phyloP scores from a whole-genome alignment of 2,329 filamentous ascomycete species.

The Blastomyces percursus region DNA sequence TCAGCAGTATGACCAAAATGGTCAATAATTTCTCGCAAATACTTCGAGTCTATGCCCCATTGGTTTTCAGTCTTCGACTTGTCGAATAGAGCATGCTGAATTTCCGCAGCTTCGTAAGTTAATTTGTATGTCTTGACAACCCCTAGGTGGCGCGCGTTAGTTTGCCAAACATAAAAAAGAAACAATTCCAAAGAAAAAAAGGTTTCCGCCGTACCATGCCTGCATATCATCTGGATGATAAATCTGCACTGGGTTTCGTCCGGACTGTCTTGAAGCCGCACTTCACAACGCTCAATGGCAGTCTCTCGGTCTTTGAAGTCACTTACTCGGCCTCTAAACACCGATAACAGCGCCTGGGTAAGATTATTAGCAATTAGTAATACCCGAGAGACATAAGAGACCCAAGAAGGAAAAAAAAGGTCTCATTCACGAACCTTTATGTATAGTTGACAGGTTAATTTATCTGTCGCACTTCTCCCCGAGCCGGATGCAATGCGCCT shows the following conservation, averaged over 20 bases:
- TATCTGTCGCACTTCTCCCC: conserved; percentile 26
- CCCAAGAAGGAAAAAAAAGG: background rate
- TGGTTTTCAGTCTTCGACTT: conserved; percentile 44
- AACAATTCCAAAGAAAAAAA: background rate
- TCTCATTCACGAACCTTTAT: conserved; percentile 37
- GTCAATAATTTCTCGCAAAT: conserved; percentile 51
- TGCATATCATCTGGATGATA: conserved; percentile 51
- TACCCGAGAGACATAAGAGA: background rate
- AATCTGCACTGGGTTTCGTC: conserved; percentile 50
- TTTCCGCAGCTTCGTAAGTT: conserved; percentile 51
- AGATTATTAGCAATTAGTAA: background rate
- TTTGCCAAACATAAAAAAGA: background rate
- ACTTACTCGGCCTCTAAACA: conserved; percentile 48
- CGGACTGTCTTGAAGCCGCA: conserved; percentile 46
- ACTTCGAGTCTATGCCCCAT: conserved; percentile 48
- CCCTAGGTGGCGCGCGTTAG: conserved; percentile 26
- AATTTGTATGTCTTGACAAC: conserved; percentile 56
- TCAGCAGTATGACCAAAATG: conserved; percentile 55
- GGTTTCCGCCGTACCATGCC: conserved; percentile 40
- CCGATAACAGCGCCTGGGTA: conserved; percentile 44
- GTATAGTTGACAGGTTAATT: conserved; percentile 50
- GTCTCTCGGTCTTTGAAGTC: conserved; percentile 49
- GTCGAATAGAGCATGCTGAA: conserved; percentile 56
- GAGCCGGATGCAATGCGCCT: conserved; percentile 14
- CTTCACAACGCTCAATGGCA: conserved; percentile 51